Percentiles rank a stretch among this genome's conserved stretches.
These are phyloP conservation scores for Heterococcus sp. DNA, from an alignment of 108 stramenopile genomes.

Conservation along the genomic window DNA sequence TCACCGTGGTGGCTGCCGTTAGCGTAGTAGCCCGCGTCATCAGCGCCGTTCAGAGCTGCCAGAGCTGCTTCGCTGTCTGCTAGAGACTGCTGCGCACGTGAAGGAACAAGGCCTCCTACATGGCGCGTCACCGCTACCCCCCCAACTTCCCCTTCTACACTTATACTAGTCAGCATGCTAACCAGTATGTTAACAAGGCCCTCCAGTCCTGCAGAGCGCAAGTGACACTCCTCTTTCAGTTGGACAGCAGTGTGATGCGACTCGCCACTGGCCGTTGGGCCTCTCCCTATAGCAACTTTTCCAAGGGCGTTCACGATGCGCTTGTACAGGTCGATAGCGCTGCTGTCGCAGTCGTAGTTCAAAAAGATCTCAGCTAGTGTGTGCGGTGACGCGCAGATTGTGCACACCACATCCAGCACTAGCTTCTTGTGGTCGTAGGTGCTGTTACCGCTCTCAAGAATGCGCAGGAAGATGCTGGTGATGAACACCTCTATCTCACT, in stretches of 20 bases:
- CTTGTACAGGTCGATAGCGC: constrained; percentile 84
- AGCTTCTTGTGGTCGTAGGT: constrained; percentile 84
- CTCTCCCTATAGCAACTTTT: constrained; percentile 40
- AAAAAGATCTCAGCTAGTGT: constrained; percentile 91
- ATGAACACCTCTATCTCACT: constrained; percentile 95
- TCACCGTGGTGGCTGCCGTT: neutral
- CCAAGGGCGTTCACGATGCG: constrained; percentile 85
- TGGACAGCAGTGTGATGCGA: neutral
- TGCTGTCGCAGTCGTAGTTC: constrained; percentile 96
- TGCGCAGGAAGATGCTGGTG: constrained; percentile 93
- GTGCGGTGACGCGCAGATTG: constrained; percentile 75
- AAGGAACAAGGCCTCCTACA: too few relatives aligned
- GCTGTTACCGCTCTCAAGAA: constrained; percentile 86
- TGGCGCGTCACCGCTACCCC: neutral
- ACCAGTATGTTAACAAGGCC: constrained; percentile 48
- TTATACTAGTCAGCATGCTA: constrained; percentile 23
- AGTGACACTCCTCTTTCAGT: constrained; percentile 42
- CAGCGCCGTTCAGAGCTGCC: too few relatives aligned
- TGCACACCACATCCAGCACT: constrained; percentile 82
- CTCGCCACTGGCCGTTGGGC: neutral
- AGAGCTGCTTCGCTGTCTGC: too few relatives aligned
- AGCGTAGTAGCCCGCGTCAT: neutral
- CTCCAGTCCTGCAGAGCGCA: constrained; percentile 53
- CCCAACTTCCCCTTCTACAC: neutral
- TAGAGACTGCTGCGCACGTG: too few relatives aligned